phyloP scores from a whole-genome alignment of 352 stramenopile species.

The Globisporangium cystogenes region DNA sequence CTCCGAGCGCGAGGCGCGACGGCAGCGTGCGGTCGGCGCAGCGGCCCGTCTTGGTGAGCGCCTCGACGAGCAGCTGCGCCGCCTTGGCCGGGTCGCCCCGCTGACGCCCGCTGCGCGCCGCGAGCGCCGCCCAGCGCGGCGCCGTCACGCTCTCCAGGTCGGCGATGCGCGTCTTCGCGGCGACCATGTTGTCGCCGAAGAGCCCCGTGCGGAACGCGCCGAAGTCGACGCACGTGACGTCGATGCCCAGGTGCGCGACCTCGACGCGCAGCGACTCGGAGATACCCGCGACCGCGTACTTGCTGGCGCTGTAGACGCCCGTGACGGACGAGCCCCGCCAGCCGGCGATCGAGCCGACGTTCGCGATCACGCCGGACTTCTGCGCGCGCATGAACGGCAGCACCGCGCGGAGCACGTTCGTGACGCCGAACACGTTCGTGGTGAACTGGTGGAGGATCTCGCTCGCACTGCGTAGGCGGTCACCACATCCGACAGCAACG shows the following conservation, averaged over 20 bases:
- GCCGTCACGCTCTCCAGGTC: conserved; percentile 12
- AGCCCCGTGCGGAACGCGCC: conserved; percentile 38
- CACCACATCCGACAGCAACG: too few species aligned
- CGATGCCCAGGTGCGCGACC: conserved; percentile 22
- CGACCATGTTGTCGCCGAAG: conserved; percentile 16
- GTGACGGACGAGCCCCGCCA: conserved; percentile 12
- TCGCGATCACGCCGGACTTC: conserved; percentile 23
- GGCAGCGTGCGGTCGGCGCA: conserved; percentile 14
- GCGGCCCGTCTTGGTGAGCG: conserved; percentile 20
- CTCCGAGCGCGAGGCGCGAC: conserved; percentile 14
- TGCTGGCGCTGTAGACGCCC: conserved; percentile 21
- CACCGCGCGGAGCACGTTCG: conserved; percentile 18
- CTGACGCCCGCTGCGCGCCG: conserved; percentile 10
- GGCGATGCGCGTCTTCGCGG: conserved; percentile 11
- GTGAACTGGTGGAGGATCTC: conserved; percentile 23
- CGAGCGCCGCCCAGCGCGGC: conserved; percentile 3
- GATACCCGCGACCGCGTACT: conserved; percentile 23
- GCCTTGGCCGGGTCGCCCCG: conserved; percentile 16
- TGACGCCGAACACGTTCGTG: conserved; percentile 26
- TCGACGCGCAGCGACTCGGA: conserved; percentile 18
- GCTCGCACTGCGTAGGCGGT: too few species aligned
- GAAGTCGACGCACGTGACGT: conserved; percentile 39
- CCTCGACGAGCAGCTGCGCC: conserved; percentile 17
- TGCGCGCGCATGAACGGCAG: conserved; percentile 25
- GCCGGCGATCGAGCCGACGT: conserved; percentile 20